These are phyloP conservation scores for Echeveria elegans DNA, from an alignment of 164 flowering plant species.

Conservation along the genomic window DNA sequence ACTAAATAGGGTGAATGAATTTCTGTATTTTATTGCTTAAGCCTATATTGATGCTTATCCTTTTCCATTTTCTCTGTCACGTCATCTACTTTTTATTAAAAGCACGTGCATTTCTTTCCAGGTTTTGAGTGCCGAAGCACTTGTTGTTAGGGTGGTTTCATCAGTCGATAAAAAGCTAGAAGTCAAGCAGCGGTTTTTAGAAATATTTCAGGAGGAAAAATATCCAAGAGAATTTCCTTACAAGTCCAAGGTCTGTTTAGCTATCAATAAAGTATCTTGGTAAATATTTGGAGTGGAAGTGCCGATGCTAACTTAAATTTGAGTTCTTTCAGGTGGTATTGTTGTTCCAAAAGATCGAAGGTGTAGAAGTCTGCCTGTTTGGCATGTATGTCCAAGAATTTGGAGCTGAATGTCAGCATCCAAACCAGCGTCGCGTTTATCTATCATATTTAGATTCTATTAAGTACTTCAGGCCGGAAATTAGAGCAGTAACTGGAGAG, in stretches of 20 bases:
- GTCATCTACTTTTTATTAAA: neutral
- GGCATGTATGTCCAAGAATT: conserved; percentile 54
- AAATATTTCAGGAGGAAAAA: conserved; percentile 86
- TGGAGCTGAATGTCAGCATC: conserved; percentile 43
- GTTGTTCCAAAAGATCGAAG: conserved; percentile 59
- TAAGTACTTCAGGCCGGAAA: conserved; percentile 52
- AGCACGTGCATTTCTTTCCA: conserved; percentile 12
- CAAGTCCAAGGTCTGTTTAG: conserved; percentile 73
- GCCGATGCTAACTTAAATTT: neutral
- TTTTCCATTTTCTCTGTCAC: neutral
- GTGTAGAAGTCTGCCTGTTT: conserved; percentile 55
- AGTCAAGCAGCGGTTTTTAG: conserved; percentile 89
- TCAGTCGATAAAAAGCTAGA: conserved; percentile 98
- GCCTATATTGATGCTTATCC: no score
- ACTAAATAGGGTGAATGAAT: no score
- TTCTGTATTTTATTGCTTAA: no score
- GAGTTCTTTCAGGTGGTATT: conserved; percentile 31
- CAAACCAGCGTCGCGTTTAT: conserved; percentile 47
- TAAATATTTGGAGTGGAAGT: neutral
- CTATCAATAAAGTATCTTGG: neutral
- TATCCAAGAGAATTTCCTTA: conserved; percentile 86
- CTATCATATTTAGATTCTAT: conserved; percentile 65
- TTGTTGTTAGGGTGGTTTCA: conserved; percentile 93
- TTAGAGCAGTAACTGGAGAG: conserved; percentile 28
- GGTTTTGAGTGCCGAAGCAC: conserved; percentile 90